Percentiles rank a stretch among this genome's conserved stretches.
Evolutionary conservation across 2,329 filamentous ascomycete genomes (phyloP).

Genomic region (Curvularia lunata): DNA sequence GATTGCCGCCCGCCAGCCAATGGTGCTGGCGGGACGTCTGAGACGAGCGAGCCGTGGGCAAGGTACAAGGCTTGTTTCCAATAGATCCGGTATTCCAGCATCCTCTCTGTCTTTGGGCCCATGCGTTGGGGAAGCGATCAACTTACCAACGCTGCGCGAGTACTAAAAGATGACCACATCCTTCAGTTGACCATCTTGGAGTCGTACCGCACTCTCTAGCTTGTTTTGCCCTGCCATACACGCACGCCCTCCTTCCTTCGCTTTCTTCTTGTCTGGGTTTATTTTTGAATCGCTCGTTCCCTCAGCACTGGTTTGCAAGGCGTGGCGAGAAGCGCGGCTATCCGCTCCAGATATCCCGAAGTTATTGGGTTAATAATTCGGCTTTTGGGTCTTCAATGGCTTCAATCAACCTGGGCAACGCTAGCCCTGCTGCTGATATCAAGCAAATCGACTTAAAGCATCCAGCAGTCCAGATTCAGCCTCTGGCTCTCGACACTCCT

Average conservation of each 20-base stretch:
- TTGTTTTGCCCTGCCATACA: constrained; percentile 12
- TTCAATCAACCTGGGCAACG: constrained; percentile 38
- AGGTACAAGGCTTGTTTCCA: constrained; percentile 47
- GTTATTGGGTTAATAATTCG: constrained; percentile 25
- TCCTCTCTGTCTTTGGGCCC: constrained; percentile 31
- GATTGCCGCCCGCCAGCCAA: constrained; percentile 43
- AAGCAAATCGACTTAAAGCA: constrained; percentile 44
- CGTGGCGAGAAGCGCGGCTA: constrained; percentile 36
- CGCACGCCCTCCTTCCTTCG: constrained; percentile 6
- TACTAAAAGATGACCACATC: constrained; percentile 50
- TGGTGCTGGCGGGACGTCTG: constrained; percentile 35
- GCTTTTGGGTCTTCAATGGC: constrained; percentile 37
- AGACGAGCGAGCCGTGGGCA: constrained; percentile 42
- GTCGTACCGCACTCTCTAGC: constrained; percentile 19
- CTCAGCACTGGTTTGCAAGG: constrained; percentile 14
- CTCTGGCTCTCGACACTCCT: constrained; percentile 34
- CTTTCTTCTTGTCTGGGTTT: neutral
- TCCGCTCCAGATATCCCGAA: constrained; percentile 35
- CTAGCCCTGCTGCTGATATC: constrained; percentile 35
- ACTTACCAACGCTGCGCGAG: constrained; percentile 25
- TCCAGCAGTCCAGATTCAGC: constrained; percentile 38
- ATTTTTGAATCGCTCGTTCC: constrained; percentile 9
- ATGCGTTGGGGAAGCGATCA: constrained; percentile 36
- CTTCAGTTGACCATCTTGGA: constrained; percentile 27
- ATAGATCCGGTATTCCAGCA: constrained; percentile 48